Evolutionary conservation across 176 grass and related monocot genomes (phyloP).

Genomic region (Eleusine coracana): DNA sequence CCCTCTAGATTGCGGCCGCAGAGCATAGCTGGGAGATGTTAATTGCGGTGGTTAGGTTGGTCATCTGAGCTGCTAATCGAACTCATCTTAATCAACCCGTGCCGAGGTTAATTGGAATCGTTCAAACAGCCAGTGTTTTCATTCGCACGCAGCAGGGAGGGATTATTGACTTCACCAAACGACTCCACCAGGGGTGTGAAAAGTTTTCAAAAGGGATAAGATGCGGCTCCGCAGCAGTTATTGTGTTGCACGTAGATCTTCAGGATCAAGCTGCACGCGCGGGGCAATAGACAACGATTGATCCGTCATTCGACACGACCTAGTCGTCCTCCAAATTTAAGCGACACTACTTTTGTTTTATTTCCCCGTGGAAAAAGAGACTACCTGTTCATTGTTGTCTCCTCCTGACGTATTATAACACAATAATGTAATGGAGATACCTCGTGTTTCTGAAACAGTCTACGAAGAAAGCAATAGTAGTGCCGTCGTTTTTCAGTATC

Average conservation of each 20-base stretch:
- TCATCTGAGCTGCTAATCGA: conserved; percentile 15
- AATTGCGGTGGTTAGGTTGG: background rate
- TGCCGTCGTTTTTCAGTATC: background rate
- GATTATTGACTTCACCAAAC: background rate
- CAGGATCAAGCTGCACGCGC: conserved; percentile 28
- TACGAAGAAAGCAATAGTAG: background rate
- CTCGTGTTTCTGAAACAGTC: background rate
- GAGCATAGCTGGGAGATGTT: background rate
- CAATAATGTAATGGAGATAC: background rate
- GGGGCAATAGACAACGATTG: background rate
- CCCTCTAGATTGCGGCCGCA: background rate
- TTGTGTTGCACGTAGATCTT: conserved; percentile 46
- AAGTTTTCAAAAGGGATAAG: background rate
- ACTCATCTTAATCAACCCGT: background rate
- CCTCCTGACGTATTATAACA: background rate
- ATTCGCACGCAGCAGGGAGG: conserved; percentile 10
- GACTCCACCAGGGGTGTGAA: background rate
- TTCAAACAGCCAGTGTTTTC: conserved; percentile 7
- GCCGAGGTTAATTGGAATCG: background rate
- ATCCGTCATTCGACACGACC: background rate
- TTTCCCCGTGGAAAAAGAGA: background rate
- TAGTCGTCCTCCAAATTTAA: background rate
- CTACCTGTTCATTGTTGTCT: background rate
- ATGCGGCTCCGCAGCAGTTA: conserved; percentile 28
- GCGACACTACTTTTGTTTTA: background rate